These are phyloP conservation scores for Stentor roeselii DNA, from an alignment of 73 alveolate species.

Conservation along the genomic window DNA sequence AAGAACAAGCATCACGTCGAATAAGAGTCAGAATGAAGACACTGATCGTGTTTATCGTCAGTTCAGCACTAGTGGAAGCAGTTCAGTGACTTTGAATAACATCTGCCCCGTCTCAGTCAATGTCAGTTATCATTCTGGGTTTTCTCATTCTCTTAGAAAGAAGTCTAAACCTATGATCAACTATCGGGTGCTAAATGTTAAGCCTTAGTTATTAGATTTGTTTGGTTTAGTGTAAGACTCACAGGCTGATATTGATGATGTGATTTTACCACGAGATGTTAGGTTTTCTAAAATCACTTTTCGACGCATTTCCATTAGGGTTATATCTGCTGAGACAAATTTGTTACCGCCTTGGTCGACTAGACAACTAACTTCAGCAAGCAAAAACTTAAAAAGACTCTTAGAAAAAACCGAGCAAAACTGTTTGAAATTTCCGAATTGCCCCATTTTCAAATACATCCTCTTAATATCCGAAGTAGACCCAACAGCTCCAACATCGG, in stretches of 20 bases:
- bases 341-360: neutral
- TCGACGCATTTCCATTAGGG: neutral
- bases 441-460: neutral
- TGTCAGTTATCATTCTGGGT: neutral
- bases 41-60: no score
- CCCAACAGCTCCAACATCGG: neutral
- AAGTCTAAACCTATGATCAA: neutral
- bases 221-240: no score
- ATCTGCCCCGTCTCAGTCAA: neutral
- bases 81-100: neutral
- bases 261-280: no score
- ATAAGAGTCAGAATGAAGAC: no score
- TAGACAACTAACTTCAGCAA: neutral
- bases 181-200: neutral
- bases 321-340: neutral
- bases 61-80: neutral
- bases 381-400: neutral
- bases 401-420: neutral
- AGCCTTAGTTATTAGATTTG: neutral
- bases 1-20: no score
- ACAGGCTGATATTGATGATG: neutral
- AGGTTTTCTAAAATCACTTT: neutral
- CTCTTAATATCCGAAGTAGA: neutral
- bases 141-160: neutral
- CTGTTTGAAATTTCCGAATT: neutral